Evolutionary conservation across 805 yeast species (phyloP).

Genomic region (Schwanniomyces yamadae): DNA sequence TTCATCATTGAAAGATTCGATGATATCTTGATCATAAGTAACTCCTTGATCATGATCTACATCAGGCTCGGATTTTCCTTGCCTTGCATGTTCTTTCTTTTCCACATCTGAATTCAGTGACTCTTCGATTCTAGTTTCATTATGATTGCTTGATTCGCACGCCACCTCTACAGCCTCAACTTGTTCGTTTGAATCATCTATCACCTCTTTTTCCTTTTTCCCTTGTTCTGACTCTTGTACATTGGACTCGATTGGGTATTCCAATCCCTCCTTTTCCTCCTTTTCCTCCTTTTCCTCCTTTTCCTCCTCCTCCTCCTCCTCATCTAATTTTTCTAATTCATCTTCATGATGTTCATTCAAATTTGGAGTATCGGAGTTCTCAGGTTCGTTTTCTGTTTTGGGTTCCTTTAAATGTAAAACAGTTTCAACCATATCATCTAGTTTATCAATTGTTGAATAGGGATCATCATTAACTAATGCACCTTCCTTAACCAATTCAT

Average conservation of each 20-base stretch:
- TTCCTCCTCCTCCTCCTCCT: conserved; percentile 5
- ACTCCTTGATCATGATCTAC: conserved; percentile 9
- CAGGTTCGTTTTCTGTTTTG: conserved; percentile 2
- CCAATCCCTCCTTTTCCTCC: conserved; percentile 10
- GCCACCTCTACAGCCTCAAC: background rate
- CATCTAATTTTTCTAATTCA: background rate
- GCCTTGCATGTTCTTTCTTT: conserved; percentile 55
- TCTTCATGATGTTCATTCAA: background rate
- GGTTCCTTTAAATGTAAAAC: conserved; percentile 33
- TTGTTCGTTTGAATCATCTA: background rate
- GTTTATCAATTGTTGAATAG: conserved; percentile 44
- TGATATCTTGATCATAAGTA: too few relatives aligned
- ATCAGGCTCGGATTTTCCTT: conserved; percentile 2
- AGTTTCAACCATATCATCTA: conserved; percentile 49
- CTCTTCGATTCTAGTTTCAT: background rate
- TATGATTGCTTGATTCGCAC: background rate
- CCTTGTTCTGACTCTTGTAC: conserved; percentile 1
- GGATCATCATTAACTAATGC: conserved; percentile 54
- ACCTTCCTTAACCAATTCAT: conserved; percentile 54
- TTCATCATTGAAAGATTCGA: background rate
- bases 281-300: conserved; percentile 4
- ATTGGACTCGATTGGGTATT: conserved; percentile 4
- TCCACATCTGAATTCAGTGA: conserved; percentile 49
- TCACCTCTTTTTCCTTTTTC: background rate
- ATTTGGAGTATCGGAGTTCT: background rate